Percentiles rank a stretch among this genome's conserved stretches.
These are phyloP conservation scores for Medicago arabica DNA, from an alignment of 306 rosid species.

Conservation along the genomic window DNA sequence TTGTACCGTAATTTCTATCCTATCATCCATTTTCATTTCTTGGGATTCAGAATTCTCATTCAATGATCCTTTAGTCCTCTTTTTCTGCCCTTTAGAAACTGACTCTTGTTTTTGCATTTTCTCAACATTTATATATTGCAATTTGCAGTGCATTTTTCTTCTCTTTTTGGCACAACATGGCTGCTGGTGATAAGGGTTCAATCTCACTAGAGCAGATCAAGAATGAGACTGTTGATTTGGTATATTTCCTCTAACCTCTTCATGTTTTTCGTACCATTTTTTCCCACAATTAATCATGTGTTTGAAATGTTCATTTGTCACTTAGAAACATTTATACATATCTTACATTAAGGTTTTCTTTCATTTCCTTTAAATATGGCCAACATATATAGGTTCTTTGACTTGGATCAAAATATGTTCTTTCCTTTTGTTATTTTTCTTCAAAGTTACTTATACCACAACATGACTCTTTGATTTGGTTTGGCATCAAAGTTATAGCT, in stretches of 20 bases:
- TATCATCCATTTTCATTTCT: constrained; percentile 30
- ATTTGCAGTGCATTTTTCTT: neutral
- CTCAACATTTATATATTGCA: neutral
- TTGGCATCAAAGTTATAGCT: neutral
- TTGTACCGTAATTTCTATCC: neutral
- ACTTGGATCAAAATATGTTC: neutral
- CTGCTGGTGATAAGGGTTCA: constrained; percentile 47
- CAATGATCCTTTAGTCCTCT: constrained; percentile 42
- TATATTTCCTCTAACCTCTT: constrained; percentile 31
- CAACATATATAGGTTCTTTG: neutral
- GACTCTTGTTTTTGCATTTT: neutral
- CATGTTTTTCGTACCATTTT: neutral
- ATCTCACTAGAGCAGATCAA: constrained; percentile 75
- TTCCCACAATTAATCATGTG: constrained; percentile 11
- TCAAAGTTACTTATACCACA: neutral
- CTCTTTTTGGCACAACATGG: constrained; percentile 45
- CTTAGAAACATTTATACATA: neutral
- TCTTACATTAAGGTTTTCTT: neutral
- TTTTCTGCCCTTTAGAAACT: neutral
- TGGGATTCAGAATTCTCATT: constrained; percentile 55
- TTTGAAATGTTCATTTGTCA: neutral
- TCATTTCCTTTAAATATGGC: neutral
- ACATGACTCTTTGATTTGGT: neutral
- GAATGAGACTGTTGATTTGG: constrained; percentile 98
- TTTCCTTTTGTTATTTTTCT: neutral